phyloP scores from a whole-genome alignment of 2,329 filamentous ascomycete species.

The Calonectria pseudoreteaudii region DNA sequence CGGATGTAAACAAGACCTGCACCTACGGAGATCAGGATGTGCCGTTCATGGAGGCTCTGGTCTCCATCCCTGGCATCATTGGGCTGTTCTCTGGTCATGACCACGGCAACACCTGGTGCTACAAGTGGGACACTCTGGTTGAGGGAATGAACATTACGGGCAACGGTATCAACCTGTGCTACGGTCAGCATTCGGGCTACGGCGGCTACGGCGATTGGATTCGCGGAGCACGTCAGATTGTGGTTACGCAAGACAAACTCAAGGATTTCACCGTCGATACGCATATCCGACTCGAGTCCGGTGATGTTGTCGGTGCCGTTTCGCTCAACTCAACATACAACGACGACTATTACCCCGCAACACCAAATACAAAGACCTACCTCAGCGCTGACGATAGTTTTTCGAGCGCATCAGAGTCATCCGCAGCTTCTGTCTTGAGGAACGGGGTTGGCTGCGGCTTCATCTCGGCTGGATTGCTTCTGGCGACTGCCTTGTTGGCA shows the following conservation, averaged over 20 bases:
- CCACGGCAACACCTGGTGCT: constrained; percentile 72
- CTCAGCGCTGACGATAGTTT: background rate
- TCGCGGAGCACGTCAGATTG: constrained; percentile 70
- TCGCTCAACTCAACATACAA: constrained; percentile 71
- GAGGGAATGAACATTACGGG: constrained; percentile 61
- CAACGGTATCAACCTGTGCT: constrained; percentile 63
- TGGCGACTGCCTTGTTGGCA: background rate
- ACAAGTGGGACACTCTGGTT: constrained; percentile 57
- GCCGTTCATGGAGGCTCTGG: constrained; percentile 72
- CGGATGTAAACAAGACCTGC: constrained; percentile 51
- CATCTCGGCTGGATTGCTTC: background rate
- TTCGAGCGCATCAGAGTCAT: background rate
- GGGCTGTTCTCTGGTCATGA: constrained; percentile 75
- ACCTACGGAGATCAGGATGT: constrained; percentile 63
- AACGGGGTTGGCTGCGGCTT: background rate
- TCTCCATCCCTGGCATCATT: constrained; percentile 65
- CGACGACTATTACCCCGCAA: constrained; percentile 62
- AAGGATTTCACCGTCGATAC: constrained; percentile 60
- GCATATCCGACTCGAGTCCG: constrained; percentile 71
- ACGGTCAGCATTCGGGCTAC: constrained; percentile 76
- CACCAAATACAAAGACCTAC: constrained; percentile 52
- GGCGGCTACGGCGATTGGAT: constrained; percentile 76
- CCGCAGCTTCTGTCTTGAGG: background rate
- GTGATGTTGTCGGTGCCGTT: constrained; percentile 62
- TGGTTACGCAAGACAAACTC: constrained; percentile 57